Evolutionary conservation across 192 early-diverging fungal genomes (phyloP).

Genomic region (Coemansia sp.): DNA sequence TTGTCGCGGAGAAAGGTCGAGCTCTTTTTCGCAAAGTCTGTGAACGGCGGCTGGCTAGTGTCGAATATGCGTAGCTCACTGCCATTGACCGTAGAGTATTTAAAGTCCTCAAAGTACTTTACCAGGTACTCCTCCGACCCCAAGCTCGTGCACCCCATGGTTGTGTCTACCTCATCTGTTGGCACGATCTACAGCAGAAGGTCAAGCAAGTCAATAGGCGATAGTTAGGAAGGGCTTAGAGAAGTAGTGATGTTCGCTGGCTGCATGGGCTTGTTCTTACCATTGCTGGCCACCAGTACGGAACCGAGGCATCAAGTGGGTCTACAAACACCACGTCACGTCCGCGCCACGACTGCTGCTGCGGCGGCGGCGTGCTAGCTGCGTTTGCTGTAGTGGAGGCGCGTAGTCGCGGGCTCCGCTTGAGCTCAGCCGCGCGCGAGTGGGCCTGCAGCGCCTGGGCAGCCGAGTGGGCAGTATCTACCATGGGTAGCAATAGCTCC

Average conservation of each 20-base stretch:
- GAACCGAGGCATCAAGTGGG: slow-evolving; percentile 57
- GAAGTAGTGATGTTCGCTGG: background rate
- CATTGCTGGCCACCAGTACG: slow-evolving; percentile 70
- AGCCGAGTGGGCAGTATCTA: background rate
- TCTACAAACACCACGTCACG: slow-evolving; percentile 65
- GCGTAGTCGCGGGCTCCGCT: slow-evolving; percentile 3
- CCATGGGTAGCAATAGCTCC: background rate
- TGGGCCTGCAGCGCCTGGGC: background rate
- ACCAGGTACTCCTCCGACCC: slow-evolving; percentile 44
- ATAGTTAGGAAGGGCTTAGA: background rate
- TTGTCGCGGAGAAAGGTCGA: slow-evolving; percentile 38
- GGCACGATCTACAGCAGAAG: slow-evolving; percentile 46
- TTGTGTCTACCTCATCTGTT: slow-evolving; percentile 50
- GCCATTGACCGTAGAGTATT: slow-evolving; percentile 49
- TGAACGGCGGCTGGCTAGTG: slow-evolving; percentile 40
- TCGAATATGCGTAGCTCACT: slow-evolving; percentile 41
- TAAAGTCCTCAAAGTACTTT: slow-evolving; percentile 57
- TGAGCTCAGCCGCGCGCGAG: slow-evolving; percentile 6
- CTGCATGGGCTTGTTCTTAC: slow-evolving; percentile 14
- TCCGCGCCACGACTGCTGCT: slow-evolving; percentile 31
- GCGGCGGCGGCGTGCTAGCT: slow-evolving; percentile 7
- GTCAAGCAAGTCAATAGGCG: background rate
- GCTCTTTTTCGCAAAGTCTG: slow-evolving; percentile 38
- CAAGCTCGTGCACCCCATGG: slow-evolving; percentile 45
- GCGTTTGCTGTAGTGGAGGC: background rate